A percentile compares a stretch with the other conserved stretches of the same genome.
These are phyloP conservation scores for Akanthomyces dipterigenus DNA, from an alignment of 2,329 filamentous ascomycete species.

Conservation along the genomic window DNA sequence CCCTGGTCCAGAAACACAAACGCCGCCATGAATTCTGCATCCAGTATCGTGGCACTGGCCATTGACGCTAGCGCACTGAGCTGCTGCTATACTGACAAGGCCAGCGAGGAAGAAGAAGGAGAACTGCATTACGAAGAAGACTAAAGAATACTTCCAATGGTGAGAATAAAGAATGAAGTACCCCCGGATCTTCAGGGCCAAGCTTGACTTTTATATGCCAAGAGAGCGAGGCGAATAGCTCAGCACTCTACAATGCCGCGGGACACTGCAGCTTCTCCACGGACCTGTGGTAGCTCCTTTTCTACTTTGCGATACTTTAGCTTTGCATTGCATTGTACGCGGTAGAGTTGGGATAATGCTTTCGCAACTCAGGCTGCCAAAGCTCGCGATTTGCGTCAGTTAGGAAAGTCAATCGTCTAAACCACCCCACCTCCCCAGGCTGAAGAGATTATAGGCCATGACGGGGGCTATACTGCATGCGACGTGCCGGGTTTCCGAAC, in stretches of 20 bases:
- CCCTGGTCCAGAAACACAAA: not conserved
- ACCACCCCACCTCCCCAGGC: not conserved
- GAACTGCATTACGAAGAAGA: not conserved
- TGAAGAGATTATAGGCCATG: not conserved
- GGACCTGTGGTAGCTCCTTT: not conserved
- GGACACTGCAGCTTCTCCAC: not conserved
- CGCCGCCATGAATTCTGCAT: not conserved
- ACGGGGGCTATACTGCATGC: not conserved
- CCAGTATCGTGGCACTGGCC: not conserved
- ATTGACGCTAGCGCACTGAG: not conserved
- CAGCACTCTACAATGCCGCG: not conserved
- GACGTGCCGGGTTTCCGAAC: not conserved
- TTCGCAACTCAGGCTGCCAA: not conserved
- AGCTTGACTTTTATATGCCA: not conserved
- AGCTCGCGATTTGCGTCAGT: not conserved
- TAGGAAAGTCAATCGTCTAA: not conserved
- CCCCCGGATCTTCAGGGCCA: not conserved
- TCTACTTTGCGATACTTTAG: not conserved
- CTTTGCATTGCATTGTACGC: not conserved
- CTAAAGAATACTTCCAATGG: not conserved
- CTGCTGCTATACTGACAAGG: not conserved
- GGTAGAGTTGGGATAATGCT: not conserved
- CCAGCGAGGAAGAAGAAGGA: not conserved
- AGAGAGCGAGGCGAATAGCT: not conserved
- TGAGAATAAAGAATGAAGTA: not conserved